Evolutionary conservation across 192 early-diverging fungal genomes (phyloP), one percentile per base, ranked within the genome.

Genomic region (Phlyctochytrium bullatum): DNA sequence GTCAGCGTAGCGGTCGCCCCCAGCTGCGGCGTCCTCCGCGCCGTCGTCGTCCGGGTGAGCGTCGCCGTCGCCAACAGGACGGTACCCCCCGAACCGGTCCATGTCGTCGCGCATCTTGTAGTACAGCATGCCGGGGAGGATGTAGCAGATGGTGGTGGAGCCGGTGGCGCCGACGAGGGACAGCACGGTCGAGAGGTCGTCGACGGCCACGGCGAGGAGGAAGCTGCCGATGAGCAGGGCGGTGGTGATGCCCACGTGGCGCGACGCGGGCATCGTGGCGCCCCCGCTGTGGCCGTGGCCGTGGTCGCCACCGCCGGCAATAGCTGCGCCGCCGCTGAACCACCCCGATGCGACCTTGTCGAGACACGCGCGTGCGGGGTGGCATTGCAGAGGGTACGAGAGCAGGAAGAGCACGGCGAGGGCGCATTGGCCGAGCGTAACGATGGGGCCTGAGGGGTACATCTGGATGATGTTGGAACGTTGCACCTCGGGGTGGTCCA

Each of bases 81-180:
- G n/a, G n/a, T n/a, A n/a, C n/a, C n/a, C n/a, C 10, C 40, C 40
- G 40, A 6, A 20, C 10, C 59, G 59, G 33, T 69, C 67, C 36
- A 59, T 61, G 34, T 28, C 56, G 52, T 51, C 23, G 52, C 66
- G 34, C 29, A 95, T 64, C 76, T 92, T 94, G 79, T 88, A 94
- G 79, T 97, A 98, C 64, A 97, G 93, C 12, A 91, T 40, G 2
- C 94, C 93, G 0, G 97, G 97, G 23, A 99, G 78, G 63, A 99
- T 99, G 73, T 97, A 98, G 53, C 93, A 94, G 36, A 99, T 93
- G 32, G 88, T 89, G 0, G 95, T 98, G 1, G 93, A 95, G 16
- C 97, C 97, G 0, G 97, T 98, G 1, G 96, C 94, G 30, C 97
- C 97, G 0, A 99, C 97, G 66, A 98, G 84, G 0, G 94, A 81